These are phyloP conservation scores for Botrytis aclada DNA, from an alignment of 2,329 filamentous ascomycete species.

Conservation along the genomic window DNA sequence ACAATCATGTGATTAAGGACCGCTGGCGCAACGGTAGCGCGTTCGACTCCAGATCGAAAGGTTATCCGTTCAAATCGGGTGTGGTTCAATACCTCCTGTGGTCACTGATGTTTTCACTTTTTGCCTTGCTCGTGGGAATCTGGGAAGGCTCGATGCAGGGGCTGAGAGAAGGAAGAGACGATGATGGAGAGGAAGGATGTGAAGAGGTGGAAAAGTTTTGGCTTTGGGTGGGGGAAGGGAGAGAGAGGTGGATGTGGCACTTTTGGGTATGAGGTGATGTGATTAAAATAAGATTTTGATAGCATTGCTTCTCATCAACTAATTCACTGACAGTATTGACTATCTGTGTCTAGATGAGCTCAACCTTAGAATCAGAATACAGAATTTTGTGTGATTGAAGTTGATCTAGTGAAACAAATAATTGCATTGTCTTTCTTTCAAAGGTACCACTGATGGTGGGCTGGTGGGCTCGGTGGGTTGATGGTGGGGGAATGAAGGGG, in stretches of 20 bases:
- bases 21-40: conserved; percentile 29
- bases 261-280: background rate
- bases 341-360: background rate
- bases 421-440: background rate
- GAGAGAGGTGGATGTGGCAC: background rate
- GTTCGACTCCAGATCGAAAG: conserved; percentile 37
- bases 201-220: background rate
- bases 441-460: background rate
- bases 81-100: conserved; percentile 27
- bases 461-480: background rate
- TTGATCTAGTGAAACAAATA: background rate
- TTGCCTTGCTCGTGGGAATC: accelerated
- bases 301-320: background rate
- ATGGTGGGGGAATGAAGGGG: conserved; percentile 7
- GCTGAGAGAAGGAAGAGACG: no score
- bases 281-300: background rate
- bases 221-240: background rate
- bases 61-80: conserved; percentile 37
- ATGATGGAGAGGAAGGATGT: background rate
- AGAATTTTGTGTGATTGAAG: no score
- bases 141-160: accelerated
- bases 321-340: background rate
- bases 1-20: conserved; percentile 12
- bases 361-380: background rate
- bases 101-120: background rate